These are phyloP conservation scores for Candida neerlandica DNA, from an alignment of 1,139 yeast species.

Conservation along the genomic window DNA sequence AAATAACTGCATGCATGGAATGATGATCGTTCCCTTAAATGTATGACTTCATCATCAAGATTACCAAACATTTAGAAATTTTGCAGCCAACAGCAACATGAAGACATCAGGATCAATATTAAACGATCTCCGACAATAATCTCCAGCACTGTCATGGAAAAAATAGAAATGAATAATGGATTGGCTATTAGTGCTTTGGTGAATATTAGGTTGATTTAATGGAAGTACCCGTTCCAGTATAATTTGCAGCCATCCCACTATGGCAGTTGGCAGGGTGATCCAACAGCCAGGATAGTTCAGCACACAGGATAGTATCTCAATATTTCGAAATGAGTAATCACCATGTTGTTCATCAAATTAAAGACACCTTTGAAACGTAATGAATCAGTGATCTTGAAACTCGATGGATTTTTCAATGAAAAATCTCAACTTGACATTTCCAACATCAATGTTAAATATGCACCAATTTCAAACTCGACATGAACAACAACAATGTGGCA, in stretches of 20 bases:
- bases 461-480: not conserved
- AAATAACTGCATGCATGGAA: not conserved
- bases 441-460: not conserved
- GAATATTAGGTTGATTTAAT: not conserved
- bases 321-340: too few species aligned
- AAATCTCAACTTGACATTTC: not conserved
- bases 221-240: not conserved
- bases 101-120: not conserved
- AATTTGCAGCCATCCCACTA: not conserved
- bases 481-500: not conserved
- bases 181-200: not conserved
- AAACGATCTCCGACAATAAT: not conserved
- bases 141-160: not conserved
- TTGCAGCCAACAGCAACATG: conserved; percentile 4
- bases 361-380: not conserved
- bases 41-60: not conserved
- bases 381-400: not conserved
- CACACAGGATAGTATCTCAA: too few species aligned
- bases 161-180: not conserved
- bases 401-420: not conserved
- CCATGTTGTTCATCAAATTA: too few species aligned
- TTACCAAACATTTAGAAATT: not conserved
- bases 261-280: not conserved
- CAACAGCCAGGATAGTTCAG: not conserved
- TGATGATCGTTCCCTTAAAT: not conserved